Percentiles rank a stretch among this genome's conserved stretches.
These are phyloP conservation scores for Saccharomyces hybrid DNA, from an alignment of 1,139 yeast genomes.

Conservation along the genomic window DNA sequence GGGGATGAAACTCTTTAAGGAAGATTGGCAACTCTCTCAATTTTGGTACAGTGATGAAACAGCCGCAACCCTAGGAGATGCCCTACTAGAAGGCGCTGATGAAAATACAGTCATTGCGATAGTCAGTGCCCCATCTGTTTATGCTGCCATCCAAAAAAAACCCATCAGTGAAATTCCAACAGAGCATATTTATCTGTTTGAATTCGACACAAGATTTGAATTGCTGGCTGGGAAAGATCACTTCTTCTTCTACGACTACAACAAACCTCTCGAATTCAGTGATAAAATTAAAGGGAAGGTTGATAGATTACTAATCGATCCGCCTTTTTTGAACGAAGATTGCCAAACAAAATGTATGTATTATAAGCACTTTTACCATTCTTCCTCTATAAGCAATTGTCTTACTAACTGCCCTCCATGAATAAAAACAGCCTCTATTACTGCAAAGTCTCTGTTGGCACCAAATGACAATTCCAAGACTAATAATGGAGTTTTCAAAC, in stretches of 20 bases:
- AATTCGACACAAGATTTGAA: conserved; percentile 68
- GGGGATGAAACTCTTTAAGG: conserved; percentile 64
- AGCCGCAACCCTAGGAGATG: conserved; percentile 58
- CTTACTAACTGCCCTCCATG: conserved; percentile 3
- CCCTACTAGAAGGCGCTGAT: conserved; percentile 68
- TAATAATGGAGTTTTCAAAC: conserved; percentile 37
- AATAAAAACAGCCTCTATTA: conserved; percentile 41
- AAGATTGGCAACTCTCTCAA: conserved; percentile 91
- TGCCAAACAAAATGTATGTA: conserved; percentile 59
- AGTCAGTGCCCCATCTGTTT: conserved; percentile 87
- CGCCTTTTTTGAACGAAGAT: conserved; percentile 75
- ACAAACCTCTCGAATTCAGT: conserved; percentile 59
- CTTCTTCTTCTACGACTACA: conserved; percentile 70
- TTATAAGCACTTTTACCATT: neutral
- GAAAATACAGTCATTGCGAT: conserved; percentile 61
- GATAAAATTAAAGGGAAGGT: conserved; percentile 50
- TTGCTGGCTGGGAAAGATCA: conserved; percentile 59
- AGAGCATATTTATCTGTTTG: conserved; percentile 62
- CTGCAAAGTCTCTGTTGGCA: conserved; percentile 56
- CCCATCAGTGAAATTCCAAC: conserved; percentile 53
- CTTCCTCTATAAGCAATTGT: neutral
- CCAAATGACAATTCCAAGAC: conserved; percentile 36
- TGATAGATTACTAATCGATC: conserved; percentile 74
- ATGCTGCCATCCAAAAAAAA: conserved; percentile 62
- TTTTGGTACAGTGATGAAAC: conserved; percentile 81